Conservation (phyloP, 2,329 filamentous ascomycete genomes). For the Curvularia sp. region DNA sequence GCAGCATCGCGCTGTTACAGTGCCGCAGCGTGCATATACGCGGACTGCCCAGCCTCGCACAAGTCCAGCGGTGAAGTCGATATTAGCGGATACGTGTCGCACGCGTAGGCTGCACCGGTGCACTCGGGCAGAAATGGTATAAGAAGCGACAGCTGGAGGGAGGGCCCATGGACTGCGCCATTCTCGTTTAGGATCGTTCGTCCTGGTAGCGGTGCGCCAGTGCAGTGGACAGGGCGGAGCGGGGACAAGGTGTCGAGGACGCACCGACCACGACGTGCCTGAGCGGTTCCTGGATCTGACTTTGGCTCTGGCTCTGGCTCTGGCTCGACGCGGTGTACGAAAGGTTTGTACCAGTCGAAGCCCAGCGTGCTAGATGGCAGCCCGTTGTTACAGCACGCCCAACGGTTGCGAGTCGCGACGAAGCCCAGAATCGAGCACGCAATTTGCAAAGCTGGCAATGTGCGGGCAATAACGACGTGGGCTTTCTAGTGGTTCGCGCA, state of each 20-base stretch:
- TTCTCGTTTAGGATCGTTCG: constrained; percentile 23
- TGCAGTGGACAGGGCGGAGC: constrained; percentile 20
- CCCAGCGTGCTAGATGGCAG: background rate
- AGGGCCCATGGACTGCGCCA: constrained; percentile 6
- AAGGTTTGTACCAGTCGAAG: background rate
- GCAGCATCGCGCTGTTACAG: constrained; percentile 24
- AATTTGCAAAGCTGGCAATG: constrained; percentile 2
- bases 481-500: constrained; percentile 13
- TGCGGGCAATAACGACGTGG: background rate
- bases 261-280: constrained; percentile 13
- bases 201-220: constrained; percentile 13
- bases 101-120: constrained; percentile 19
- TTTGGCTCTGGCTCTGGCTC: background rate
- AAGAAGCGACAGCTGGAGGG: background rate
- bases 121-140: constrained; percentile 7
- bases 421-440: background rate
- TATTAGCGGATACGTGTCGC: constrained; percentile 22
- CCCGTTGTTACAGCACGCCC: background rate
- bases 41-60: constrained; percentile 23
- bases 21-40: constrained; percentile 18
- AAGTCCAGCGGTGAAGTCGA: constrained; percentile 29
- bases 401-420: background rate
- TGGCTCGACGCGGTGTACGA: background rate
- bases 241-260: constrained; percentile 19
- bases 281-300: constrained; percentile 13